These are phyloP conservation scores for Ophiostoma ulmi DNA, from an alignment of 2,329 filamentous ascomycete genomes.

Conservation along the genomic window DNA sequence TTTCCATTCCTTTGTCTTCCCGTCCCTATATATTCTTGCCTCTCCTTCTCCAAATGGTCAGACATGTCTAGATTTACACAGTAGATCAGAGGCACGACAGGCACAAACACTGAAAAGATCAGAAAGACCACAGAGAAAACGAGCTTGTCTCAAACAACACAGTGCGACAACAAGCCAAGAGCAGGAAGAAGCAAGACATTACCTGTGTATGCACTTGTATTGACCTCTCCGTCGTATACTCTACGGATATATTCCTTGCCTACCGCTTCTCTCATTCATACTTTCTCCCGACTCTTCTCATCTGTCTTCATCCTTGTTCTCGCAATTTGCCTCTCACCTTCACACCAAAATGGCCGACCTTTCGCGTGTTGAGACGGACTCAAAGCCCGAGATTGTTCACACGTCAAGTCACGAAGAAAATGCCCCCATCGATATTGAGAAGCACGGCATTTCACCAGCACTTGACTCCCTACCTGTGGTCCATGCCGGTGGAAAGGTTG, in stretches of 20 bases:
- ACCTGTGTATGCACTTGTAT: background rate
- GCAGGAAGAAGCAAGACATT: background rate
- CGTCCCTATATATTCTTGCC: constrained; percentile 13
- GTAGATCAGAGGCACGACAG: constrained; percentile 12
- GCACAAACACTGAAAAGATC: background rate
- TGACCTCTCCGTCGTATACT: background rate
- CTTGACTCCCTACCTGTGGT: background rate
- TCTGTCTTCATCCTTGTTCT: background rate
- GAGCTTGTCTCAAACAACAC: constrained; percentile 1
- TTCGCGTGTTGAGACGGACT: constrained; percentile 12
- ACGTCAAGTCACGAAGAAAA: constrained; percentile 15
- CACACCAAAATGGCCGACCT: constrained; percentile 8
- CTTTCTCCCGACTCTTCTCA: background rate
- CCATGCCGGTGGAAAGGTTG: background rate
- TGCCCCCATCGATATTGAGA: constrained; percentile 14
- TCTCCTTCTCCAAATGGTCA: constrained; percentile 7
- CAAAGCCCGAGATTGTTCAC: constrained; percentile 15
- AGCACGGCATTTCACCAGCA: background rate
- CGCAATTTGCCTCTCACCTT: background rate
- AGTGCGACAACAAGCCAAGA: background rate
- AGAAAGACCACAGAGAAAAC: constrained; percentile 8
- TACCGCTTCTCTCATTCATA: background rate
- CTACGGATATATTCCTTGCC: background rate
- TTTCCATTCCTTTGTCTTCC: background rate
- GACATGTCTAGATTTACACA: background rate